Base-by-base conservation (phyloP, 768 basidiomycete species). In the Rhodotorula diobovata region DNA sequence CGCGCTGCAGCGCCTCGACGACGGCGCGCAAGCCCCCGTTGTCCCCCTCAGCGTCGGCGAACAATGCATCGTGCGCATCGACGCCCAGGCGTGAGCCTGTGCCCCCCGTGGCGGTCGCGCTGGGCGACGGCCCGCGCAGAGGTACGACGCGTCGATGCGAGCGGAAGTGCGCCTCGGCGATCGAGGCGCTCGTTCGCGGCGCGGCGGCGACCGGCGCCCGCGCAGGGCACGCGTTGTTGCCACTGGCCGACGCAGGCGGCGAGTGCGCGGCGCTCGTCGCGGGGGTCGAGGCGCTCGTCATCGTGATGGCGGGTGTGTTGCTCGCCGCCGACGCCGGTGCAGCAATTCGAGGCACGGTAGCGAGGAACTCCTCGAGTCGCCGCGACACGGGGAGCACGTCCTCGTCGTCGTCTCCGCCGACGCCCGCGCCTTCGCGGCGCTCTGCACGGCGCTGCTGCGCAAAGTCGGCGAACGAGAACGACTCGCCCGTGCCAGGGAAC, bases 91-190 rank as follows among this genome's bases (percentile, higher is more conserved):
- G n/a, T n/a, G n/a, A n/a, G n/a, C n/a, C n/a, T n/a, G n/a, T n/a
- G n/a, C n/a, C n/a, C n/a, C n/a, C n/a, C n/a, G n/a, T n/a, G n/a
- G n/a, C n/a, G n/a, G 8, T 6, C 12, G 23, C 7, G 34, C 21
- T 12, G 28, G 18, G 14, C 25, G 59, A 25, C 20, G 50, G 4
- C 50, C 35, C 11, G 37, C 30, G 70, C 28, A 71, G 60, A 9
- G 50, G 70, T 4, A 61, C 61, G 57, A 71, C 63, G 20, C 15
- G 50, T 5, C 70, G 61, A 53, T 67, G 70, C 8, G n/a, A 30
- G 28, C 70, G 54, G 35, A 60, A 45, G 39, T 35, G 41, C 7
- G 66, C 70, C 30, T 63, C 57, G 37, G 66, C 66, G 50, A 66
- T 66, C 9, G 62, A 32, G 11, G 70, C 65, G 23, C 54, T 32